phyloP scores from a whole-genome alignment of 2,329 filamentous ascomycete genomes.

The Davidsoniella virescens region DNA sequence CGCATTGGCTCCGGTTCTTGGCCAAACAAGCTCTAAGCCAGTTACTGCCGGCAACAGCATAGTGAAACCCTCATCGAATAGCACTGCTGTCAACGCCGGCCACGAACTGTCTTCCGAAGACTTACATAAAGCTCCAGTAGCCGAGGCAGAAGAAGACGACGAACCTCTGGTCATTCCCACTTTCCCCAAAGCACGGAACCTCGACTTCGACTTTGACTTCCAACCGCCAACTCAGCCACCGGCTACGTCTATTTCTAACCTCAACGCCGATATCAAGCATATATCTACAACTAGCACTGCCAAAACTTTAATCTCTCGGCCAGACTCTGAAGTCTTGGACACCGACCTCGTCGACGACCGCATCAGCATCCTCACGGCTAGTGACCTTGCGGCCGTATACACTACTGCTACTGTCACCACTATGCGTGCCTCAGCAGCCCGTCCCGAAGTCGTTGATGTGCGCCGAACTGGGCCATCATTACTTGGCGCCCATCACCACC shows the following conservation, averaged over 20 bases:
- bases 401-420: conserved; percentile 8
- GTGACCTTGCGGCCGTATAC: conserved; percentile 4
- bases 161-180: background rate
- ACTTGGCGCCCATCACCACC: background rate
- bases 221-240: background rate
- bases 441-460: conserved; percentile 11
- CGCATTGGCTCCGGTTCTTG: background rate
- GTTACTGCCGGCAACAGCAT: background rate
- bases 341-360: conserved; percentile 1
- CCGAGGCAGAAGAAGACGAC: background rate
- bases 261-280: background rate
- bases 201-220: conserved; percentile 2
- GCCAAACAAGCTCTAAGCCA: background rate
- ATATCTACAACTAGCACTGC: background rate
- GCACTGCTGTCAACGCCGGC: background rate
- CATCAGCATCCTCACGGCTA: conserved; percentile 4
- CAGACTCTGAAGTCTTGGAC: background rate
- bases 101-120: background rate
- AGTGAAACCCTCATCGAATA: background rate
- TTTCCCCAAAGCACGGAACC: background rate
- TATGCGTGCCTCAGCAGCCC: conserved; percentile 6
- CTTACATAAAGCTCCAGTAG: background rate
- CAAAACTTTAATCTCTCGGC: background rate
- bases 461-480: conserved; percentile 1
- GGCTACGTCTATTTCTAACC: background rate